Evolutionary conservation across 305 asterid genomes (phyloP), one percentile per base, ranked within the genome.

Genomic region (Fraxinus velutina): DNA sequence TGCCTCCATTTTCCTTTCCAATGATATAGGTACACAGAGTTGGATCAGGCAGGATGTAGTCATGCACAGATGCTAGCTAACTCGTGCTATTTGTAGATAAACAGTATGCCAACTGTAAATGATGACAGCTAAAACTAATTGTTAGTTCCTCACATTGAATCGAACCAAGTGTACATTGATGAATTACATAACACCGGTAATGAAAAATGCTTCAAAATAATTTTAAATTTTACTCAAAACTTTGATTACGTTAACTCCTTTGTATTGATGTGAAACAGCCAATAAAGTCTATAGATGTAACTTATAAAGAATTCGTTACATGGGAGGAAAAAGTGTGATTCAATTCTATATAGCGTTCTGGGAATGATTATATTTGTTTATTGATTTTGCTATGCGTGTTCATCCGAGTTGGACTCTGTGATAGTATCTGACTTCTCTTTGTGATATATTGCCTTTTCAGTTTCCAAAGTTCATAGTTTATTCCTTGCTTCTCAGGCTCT

Each of bases 401-500:
- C 50, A 72, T n/a, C 47, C 4, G 6, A 72, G 47, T n/a, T 34
- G 29, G 24, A 15, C 39, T 33, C 12, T 32, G 39, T 5, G 76
- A n/a, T 72, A 47, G 76, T 79, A 29, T 72, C 50, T 66, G 55
- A 10, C 52, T 76, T 86, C 78, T 80, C 34, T 77, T 37, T 30
- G 1, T 76, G 71, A 24, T 22, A 29, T 81, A 50, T 42, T 85
- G 50, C 79, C 64, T 75, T 80, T 80, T 78, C 60, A 75, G 78
- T 78, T 72, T 22, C 62, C 78, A 68, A 33, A 32, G 73, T 82
- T 79, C 12, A 39, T 72, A 19, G 73, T 83, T 3, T 70, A 72
- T 82, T 78, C 80, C 55, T 84, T 81, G 76, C 62, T 78, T 86
- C 83, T 76, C 93, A 96, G 99, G 99, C 99, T 72, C 90, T 96